Conservation (phyloP, 768 basidiomycete species). For the Coprinopsis cinerea region DNA sequence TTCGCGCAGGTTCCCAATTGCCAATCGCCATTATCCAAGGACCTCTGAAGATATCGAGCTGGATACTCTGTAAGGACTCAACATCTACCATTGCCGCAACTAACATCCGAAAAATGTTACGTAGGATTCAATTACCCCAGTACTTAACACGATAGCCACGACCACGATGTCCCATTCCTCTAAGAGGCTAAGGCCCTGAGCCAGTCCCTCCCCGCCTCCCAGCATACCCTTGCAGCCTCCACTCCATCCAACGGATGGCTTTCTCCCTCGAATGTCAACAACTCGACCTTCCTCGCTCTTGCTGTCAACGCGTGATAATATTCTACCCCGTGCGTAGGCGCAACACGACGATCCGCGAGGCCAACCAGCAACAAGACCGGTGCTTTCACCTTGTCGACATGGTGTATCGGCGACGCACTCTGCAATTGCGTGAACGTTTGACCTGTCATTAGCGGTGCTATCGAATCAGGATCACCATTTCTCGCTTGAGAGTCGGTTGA, state of each 20-base stretch:
- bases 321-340: conserved; percentile 53
- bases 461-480: conserved; percentile 5
- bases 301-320: conserved; percentile 66
- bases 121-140: too few species aligned
- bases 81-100: too few species aligned
- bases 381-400: conserved; percentile 43
- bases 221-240: conserved; percentile 48
- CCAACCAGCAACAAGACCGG: conserved; percentile 59
- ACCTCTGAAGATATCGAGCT: too few species aligned
- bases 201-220: conserved; percentile 49
- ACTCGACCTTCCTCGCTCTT: conserved; percentile 34
- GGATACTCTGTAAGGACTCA: too few species aligned
- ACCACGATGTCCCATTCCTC: too few species aligned
- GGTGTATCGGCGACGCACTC: conserved; percentile 48
- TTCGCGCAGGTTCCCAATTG: too few species aligned
- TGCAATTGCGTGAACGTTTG: conserved; percentile 39
- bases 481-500: conserved; percentile 3
- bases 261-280: conserved; percentile 58
- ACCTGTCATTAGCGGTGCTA: conserved; percentile 35
- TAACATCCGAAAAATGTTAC: too few species aligned
- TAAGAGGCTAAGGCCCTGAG: conserved; percentile 27
- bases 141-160: too few species aligned
- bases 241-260: conserved; percentile 61
- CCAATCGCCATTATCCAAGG: too few species aligned
- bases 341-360: conserved; percentile 53